Evolutionary conservation across 2,329 filamentous ascomycete genomes (phyloP), one percentile per base, ranked within the genome.

Genomic region (Ophiostoma perfectum): DNA sequence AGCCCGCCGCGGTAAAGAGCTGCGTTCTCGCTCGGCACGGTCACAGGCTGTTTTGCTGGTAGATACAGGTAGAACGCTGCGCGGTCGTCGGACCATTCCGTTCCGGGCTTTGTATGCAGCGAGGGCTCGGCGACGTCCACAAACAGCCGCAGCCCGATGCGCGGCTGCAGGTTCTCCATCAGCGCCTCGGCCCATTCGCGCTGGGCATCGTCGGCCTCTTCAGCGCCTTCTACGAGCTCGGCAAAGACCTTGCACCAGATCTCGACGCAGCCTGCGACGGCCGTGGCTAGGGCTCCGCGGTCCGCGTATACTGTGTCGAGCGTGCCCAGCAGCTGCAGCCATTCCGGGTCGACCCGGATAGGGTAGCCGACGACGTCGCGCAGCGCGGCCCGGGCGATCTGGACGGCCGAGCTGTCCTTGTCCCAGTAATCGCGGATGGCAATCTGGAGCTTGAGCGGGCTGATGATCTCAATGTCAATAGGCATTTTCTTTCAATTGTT

Each of bases 371-470:
- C 74, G 5, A 76, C 68, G 0, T 75, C 71, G 18, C 75, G 72
- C 16, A 82, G 72, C 4, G 66, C 70, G 39, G 71, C 72, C 39
- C 80, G 74, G 0, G 78, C 72, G 18, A 71, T 75, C 44, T 79
- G 78, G 0, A 77, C 73, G 1, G 77, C 71, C 4, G 76, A 73
- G 41, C 77, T 74, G 7, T 74, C 68, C 11, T 75, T 78, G 42
- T 76, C 74, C 81, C 81, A 83, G 66, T 76, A 72, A 71, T 83
- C 80, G 41, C 81, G 80, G 71, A 83, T 75, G 58, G 76, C 76
- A 70, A 81, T 69, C 67, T 78, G 78, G 60, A 79, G 75, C 71
- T 80, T 80, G 66, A 82, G 75, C 0, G 81, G 80, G 64, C 81
- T 83, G 62, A 41, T 16, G 8, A 55, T 27, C 27, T 60, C 55